These are phyloP conservation scores for Aphanomyces invadans DNA, from an alignment of 352 stramenopile genomes.

Conservation along the genomic window DNA sequence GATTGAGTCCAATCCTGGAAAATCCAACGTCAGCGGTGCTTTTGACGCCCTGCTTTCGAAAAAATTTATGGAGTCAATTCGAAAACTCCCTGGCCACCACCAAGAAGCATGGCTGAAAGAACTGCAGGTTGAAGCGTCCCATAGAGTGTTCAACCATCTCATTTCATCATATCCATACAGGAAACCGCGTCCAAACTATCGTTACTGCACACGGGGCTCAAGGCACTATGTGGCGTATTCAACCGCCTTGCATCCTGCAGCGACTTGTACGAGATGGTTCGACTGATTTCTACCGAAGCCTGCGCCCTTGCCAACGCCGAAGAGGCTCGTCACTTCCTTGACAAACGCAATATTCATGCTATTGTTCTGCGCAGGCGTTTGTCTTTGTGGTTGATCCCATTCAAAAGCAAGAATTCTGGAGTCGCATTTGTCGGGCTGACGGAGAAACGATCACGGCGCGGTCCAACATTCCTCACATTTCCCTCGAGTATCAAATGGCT, in stretches of 20 bases:
- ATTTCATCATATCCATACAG: conserved; percentile 29
- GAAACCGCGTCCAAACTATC: conserved; percentile 49
- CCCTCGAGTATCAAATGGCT: conserved; percentile 1
- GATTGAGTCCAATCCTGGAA: background rate
- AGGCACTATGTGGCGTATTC: conserved; percentile 46
- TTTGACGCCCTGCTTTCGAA: conserved; percentile 10
- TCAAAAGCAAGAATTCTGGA: conserved; percentile 68
- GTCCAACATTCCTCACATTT: conserved; percentile 33
- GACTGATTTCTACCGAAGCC: conserved; percentile 43
- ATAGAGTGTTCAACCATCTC: background rate
- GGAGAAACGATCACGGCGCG: conserved; percentile 35
- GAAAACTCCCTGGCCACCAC: conserved; percentile 47
- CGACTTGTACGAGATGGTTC: conserved; percentile 51
- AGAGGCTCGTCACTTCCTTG: conserved; percentile 26
- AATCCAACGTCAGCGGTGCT: conserved; percentile 12
- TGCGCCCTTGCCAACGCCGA: conserved; percentile 44
- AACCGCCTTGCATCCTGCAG: conserved; percentile 45
- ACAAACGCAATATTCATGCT: background rate
- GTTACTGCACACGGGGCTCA: conserved; percentile 49
- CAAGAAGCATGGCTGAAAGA: conserved; percentile 27
- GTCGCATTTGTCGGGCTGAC: conserved; percentile 34
- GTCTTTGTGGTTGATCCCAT: conserved; percentile 62
- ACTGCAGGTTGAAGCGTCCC: conserved; percentile 1
- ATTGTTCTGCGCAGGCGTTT: conserved; percentile 27
- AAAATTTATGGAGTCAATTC: conserved; percentile 42